Evolutionary conservation across 2,329 filamentous ascomycete genomes (phyloP), one percentile per base, ranked within the genome.

Genomic region (Aspergillus ibericus): DNA sequence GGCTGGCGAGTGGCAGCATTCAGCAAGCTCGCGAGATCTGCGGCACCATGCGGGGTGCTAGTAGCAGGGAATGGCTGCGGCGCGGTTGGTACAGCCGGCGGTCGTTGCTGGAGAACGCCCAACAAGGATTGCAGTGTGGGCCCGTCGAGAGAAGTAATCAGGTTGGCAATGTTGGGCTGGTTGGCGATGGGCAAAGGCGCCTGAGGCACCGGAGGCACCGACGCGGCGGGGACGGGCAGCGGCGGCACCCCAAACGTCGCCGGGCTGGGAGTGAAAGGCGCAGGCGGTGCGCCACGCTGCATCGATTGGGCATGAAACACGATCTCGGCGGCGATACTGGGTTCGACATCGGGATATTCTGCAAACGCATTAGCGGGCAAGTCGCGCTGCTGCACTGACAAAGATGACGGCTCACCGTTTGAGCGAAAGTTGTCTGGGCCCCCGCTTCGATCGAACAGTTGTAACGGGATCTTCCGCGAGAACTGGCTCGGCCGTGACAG

Each of bases 341-440:
- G 90, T 35, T 96, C 89, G 2, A 97, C 82, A 66, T 93, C 88
- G 58, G 89, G 85, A 72, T 98, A 98, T 72, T 96, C 89, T 85
- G 57, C 8, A 46, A 9, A 29, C 5, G 27, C 32, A 73, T 65
- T 29, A 63, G 62, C 34, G 52, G 25, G 10, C 4, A 18, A 10
- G 13, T 36, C 9, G 22, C 20, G 9, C 34, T n/a, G 36, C 3
- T 13, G 5, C 6, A 27, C 9, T n/a, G 10, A 47, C 5, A 40
- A 36, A 27, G 18, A 16, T 8, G 36, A 36, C 10, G 44, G 64
- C 79, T 68, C 68, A 84, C 83, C 82, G 67, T 96, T 91, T 71
- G 91, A 97, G 44, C 87, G 86, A 59, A 96, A 87, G 63, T 91
- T 92, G 66, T 85, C 85, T 16, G 81, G 80, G n/a, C 90, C 91